Evolutionary conservation across 495 filamentous ascomycete species (phyloP).

Genomic region (Clavariopsis aquatica): DNA sequence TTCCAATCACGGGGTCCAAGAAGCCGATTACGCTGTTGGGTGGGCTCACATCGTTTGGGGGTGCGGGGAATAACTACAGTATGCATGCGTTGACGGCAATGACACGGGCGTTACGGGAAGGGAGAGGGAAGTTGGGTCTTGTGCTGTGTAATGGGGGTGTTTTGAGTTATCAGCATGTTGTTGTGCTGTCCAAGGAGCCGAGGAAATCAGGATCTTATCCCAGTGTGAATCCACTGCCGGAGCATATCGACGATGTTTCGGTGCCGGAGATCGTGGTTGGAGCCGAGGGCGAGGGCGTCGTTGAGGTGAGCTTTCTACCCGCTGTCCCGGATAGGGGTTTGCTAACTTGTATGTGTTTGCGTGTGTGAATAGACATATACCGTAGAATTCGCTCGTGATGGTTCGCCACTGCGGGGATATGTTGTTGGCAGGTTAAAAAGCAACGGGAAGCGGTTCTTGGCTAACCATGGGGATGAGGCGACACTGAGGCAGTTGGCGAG

Average conservation of each 20-base stretch:
- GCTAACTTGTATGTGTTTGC: neutral
- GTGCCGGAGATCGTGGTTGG: constrained; percentile 44
- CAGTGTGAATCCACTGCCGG: constrained; percentile 43
- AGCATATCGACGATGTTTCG: constrained; percentile 37
- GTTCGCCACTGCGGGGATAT: constrained; percentile 47
- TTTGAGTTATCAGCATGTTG: constrained; percentile 56
- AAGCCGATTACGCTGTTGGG: constrained; percentile 56
- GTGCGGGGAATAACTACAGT: constrained; percentile 62
- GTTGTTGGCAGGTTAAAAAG: constrained; percentile 52
- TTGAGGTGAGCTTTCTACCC: constrained; percentile 50
- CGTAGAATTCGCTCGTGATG: constrained; percentile 53
- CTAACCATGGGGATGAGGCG: constrained; percentile 50
- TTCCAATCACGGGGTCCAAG: constrained; percentile 44
- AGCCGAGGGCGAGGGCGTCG: constrained; percentile 50
- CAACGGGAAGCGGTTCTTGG: constrained; percentile 53
- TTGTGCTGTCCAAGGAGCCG: constrained; percentile 52
- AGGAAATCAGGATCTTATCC: constrained; percentile 49
- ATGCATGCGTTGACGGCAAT: constrained; percentile 60
- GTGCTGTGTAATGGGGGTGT: constrained; percentile 60
- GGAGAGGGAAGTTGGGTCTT: constrained; percentile 49
- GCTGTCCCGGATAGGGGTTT: neutral
- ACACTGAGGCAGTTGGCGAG: constrained; percentile 45
- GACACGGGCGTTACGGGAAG: constrained; percentile 49
- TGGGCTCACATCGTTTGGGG: constrained; percentile 60
- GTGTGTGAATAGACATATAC: constrained; percentile 58